Conservation (phyloP, 2,329 filamentous ascomycete species). For the Colletotrichum musicola region DNA sequence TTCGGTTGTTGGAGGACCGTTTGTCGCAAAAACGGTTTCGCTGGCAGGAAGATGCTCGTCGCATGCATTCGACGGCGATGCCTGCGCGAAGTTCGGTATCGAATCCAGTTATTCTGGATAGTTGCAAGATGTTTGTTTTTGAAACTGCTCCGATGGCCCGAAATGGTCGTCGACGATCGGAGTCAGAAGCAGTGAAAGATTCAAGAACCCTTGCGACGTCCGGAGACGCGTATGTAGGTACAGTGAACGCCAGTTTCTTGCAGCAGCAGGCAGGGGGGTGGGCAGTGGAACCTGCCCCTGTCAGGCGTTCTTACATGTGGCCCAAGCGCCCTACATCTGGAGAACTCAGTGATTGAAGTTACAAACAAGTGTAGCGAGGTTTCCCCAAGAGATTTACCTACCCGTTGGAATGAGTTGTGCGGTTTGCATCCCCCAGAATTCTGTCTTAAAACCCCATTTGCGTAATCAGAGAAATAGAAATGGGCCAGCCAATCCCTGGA, state of each 20-base stretch:
- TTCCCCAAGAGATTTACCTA: no score
- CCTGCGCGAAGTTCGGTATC: neutral
- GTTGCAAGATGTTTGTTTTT: neutral
- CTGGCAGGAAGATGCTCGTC: neutral
- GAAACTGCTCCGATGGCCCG: neutral
- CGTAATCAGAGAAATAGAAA: no score
- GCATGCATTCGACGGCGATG: neutral
- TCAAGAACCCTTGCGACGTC: constrained; percentile 9
- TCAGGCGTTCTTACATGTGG: neutral
- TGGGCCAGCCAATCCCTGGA: no score
- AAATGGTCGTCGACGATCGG: neutral
- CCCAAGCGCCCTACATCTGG: constrained; percentile 3
- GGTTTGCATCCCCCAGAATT: no score
- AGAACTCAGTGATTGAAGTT: no score
- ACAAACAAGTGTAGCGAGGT: no score
- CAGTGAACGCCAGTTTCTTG: neutral
- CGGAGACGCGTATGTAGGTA: constrained; percentile 18
- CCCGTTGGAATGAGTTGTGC: no score
- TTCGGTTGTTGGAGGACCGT: neutral
- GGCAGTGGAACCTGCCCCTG: constrained; percentile 18
- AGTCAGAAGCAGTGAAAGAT: constrained; percentile 8
- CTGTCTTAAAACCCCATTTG: no score
- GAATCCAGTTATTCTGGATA: neutral
- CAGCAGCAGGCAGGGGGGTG: constrained; percentile 15
- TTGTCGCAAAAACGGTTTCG: constrained; percentile 7